Evolutionary conservation across 2,329 filamentous ascomycete species (phyloP).

Genomic region (Talaromyces rugulosus): DNA sequence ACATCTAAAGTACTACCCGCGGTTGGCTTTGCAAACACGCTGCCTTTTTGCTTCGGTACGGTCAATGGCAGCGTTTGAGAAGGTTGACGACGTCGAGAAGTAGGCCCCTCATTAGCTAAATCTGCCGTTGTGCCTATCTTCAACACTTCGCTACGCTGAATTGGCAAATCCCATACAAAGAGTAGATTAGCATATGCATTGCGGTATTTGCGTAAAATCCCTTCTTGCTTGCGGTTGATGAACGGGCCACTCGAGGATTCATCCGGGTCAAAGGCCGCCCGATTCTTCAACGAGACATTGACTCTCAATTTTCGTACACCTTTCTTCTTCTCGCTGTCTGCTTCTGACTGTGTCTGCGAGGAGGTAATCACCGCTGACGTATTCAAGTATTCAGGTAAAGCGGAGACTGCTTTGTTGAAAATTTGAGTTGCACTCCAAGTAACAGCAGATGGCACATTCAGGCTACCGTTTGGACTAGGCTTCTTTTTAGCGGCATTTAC

Average conservation of each 20-base stretch:
- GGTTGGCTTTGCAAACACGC: conserved; percentile 2
- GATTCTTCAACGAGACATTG: conserved; percentile 53
- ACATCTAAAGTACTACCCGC: conserved; percentile 31
- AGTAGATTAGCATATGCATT: conserved; percentile 56
- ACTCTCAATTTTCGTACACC: conserved; percentile 33
- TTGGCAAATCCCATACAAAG: conserved; percentile 54
- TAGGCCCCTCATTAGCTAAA: conserved; percentile 25
- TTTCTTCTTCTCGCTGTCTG: conserved; percentile 31
- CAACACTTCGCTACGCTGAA: conserved; percentile 54
- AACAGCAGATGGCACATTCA: conserved; percentile 23
- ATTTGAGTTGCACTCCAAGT: conserved; percentile 26
- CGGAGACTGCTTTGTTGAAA: conserved; percentile 22
- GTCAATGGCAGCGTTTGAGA: conserved; percentile 21
- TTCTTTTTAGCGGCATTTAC: conserved; percentile 31
- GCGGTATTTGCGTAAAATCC: conserved; percentile 51
- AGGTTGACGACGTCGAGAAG: conserved; percentile 20
- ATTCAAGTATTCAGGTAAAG: conserved; percentile 27
- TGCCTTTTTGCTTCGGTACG: conserved; percentile 13
- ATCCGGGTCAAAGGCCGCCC: conserved; percentile 53
- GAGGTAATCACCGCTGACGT: conserved; percentile 21
- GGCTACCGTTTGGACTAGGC: conserved; percentile 32
- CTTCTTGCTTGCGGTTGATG: conserved; percentile 46
- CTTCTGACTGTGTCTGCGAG: conserved; percentile 35
- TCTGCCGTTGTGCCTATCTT: conserved; percentile 49
- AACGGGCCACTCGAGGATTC: conserved; percentile 44